Evolutionary conservation across 129 eudicot genomes (phyloP), one percentile per base, ranked within the genome.

Genomic region (Tagetes erecta): DNA sequence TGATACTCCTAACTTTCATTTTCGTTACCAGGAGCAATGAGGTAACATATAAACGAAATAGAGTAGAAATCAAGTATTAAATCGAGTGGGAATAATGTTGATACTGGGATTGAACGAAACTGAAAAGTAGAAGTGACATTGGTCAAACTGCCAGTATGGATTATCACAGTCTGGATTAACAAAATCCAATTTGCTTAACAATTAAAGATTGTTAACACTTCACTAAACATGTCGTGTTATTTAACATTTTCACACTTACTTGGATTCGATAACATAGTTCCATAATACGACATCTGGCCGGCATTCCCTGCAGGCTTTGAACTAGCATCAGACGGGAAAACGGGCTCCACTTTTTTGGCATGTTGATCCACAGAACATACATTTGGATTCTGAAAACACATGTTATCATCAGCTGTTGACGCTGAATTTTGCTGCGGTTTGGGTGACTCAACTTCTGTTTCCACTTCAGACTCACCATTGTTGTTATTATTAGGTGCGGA

Each of bases 381-480:
- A 74, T 89, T 90, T 33, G 87, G 82, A 58, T 83, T 85, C 60
- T 87, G 89, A 69, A 73, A 89, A 84, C 96, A 82, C 74, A 84
- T 68, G 37, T 78, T 78, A 76, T 89, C 94, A 41, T 89, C 89
- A 3, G 88, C 82, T 68, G 84, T 87, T 58, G 91, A 81, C 78
- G 73, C 83, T 33, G 85, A 64, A 46, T 84, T 73, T 41, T 77
- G 83, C 67, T 81, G 91, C 3, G 86, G 78, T 30, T 82, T 88
- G 14, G 98, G 88, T 20, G 99, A 94, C 57, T 91, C 99, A 20
- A 85, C 96, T 45, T 91, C 99, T 14, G 86, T 91, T 69, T 91
- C 97, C 36, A 93, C 87, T 80, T 94, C 99, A 67, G 88, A 94
- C 83, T 94, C 99, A 12, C 93, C 90, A 38, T 84, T 91, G 78